Conservation (phyloP, 2,329 filamentous ascomycete species). For the Grosmannia penicillata region DNA sequence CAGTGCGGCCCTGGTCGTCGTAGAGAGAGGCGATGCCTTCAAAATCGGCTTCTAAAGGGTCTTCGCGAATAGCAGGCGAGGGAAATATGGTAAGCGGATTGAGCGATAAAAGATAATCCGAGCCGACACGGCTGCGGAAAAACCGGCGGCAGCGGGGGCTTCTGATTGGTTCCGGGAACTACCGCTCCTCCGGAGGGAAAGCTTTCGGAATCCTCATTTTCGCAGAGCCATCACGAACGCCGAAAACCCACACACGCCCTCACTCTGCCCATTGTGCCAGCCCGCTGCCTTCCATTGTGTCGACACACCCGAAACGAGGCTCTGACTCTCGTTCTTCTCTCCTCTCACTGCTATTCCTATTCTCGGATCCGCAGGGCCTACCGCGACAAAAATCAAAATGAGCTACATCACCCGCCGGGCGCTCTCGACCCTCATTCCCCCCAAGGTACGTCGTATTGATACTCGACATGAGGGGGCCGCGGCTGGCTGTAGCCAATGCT, state of each 20-base stretch:
- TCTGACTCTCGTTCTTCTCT: constrained; percentile 11
- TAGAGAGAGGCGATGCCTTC: background rate
- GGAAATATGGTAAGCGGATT: constrained; percentile 9
- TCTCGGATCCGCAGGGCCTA: constrained; percentile 11
- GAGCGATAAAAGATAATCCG: constrained; percentile 10
- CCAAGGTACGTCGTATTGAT: constrained; percentile 66
- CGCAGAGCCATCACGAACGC: background rate
- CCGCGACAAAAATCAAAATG: constrained; percentile 45
- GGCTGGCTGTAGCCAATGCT: too few relatives aligned
- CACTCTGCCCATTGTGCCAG: constrained; percentile 3
- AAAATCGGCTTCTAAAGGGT: background rate
- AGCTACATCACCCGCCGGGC: constrained; percentile 81
- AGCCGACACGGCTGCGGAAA: background rate
- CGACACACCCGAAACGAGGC: background rate
- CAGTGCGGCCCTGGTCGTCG: background rate
- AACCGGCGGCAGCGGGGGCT: constrained; percentile 1
- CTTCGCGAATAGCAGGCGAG: constrained; percentile 9
- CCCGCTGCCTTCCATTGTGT: constrained; percentile 19
- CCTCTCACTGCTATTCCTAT: constrained; percentile 10
- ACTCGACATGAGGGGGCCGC: too few relatives aligned
- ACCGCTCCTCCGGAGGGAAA: constrained; percentile 15
- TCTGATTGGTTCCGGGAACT: constrained; percentile 18
- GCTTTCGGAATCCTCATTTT: constrained; percentile 10
- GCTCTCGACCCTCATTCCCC: constrained; percentile 96
- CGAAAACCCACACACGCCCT: background rate